These are phyloP conservation scores for Tetraselmis striata DNA, from an alignment of 139 green algal species.

Conservation along the genomic window DNA sequence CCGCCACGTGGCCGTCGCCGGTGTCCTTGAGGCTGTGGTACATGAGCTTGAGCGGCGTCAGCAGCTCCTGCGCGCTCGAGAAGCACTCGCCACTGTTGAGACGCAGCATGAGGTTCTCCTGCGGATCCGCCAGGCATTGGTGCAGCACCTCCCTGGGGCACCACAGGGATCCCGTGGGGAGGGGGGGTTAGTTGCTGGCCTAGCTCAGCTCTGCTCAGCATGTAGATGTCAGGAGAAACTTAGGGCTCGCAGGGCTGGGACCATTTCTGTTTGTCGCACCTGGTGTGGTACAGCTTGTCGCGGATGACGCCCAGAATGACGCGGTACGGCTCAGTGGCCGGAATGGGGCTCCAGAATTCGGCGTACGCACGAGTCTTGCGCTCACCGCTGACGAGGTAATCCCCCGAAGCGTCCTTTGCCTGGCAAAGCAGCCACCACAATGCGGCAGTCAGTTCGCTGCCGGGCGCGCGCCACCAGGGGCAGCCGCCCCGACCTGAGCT, in stretches of 20 bases:
- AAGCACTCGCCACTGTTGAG: conserved; percentile 27
- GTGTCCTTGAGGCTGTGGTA: conserved; percentile 66
- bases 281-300: conserved; percentile 69
- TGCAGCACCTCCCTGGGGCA: conserved; percentile 66
- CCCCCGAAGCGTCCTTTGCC: neutral
- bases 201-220: no score
- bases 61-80: conserved; percentile 34
- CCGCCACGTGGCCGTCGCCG: conserved; percentile 55
- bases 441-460: no score
- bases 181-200: no score
- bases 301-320: conserved; percentile 83
- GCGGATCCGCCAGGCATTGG: conserved; percentile 62
- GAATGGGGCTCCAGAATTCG: conserved; percentile 48
- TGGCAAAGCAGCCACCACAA: neutral
- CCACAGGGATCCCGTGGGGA: no score
- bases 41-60: conserved; percentile 62
- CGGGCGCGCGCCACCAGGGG: no score
- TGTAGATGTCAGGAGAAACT: no score
- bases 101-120: conserved; percentile 19
- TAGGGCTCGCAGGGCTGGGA: no score
- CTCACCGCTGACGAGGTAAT: conserved; percentile 22
- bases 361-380: conserved; percentile 77
- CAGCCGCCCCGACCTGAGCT: no score
- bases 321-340: conserved; percentile 82
- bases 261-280: no score